Base-by-base conservation (phyloP, 768 basidiomycete species). In the Kwoniella europaea region DNA sequence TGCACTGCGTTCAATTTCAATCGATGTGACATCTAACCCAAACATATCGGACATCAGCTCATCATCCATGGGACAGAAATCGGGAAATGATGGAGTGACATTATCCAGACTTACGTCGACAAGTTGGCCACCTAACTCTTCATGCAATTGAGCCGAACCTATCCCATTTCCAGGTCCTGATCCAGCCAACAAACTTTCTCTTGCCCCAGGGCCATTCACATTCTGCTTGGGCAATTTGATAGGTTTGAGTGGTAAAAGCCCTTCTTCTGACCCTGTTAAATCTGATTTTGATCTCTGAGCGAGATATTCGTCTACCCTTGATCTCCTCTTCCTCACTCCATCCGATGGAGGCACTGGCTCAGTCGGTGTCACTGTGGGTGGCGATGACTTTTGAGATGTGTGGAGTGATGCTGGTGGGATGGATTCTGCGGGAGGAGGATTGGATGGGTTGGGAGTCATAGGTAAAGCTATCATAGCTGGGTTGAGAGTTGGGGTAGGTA, bases 1-100 rank as follows among this genome's bases (percentile, higher is more conserved):
- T 93, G 89, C 0, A 90, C 80, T 0, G 93, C 90, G 74, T 96
- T 96, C 24, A 88, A 86, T 76, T 91, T 92, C 61, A 98, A 88
- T 79, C 94, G 93, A 10, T 89, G 86, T 0, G 93, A 93, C 95
- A 98, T 98, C 67, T 88, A 83, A 2, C 5, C 4, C 29, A 6
- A 1, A 4, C 12, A 46, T 46, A 46, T 5, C 3, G 0, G 4
- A 10, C 20, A 62, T 62, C 1, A 43, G 44, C 18, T 4, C 6
- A 35, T 27, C 3, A 46, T 44, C 13, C 43, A 56, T 20, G 7
- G 0, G 10, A 10, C 12, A 12, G 22, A 4, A 6, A 56, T 3
- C 43, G 2, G 20, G 3, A 4, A 59, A 5, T 62, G 18, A 35
- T 24, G 44, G 12, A 3, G 5, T 2, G 29, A 4, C n/a, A 41